Evolutionary conservation across 129 eudicot genomes (phyloP).

Genomic region (Helichrysum umbraculigerum): DNA sequence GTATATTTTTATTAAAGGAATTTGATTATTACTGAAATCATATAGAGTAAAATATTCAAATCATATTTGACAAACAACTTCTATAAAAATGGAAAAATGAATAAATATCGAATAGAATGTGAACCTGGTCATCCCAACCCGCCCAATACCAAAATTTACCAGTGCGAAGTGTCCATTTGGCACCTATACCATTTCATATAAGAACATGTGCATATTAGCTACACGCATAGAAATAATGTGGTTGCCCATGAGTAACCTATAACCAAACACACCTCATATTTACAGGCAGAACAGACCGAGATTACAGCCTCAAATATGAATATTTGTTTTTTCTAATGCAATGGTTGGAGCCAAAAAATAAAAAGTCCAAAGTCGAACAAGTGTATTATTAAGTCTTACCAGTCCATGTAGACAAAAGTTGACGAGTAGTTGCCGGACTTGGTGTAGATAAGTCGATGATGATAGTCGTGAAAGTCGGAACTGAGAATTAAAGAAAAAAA

Average conservation of each 20-base stretch:
- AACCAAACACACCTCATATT: not conserved
- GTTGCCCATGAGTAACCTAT: not conserved
- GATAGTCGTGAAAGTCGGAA: conserved; percentile 97
- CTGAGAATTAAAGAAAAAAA: conserved; percentile 40
- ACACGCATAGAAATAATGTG: not conserved
- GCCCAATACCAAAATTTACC: not conserved
- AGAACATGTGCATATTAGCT: not conserved
- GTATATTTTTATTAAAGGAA: not conserved
- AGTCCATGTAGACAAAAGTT: conserved; percentile 97
- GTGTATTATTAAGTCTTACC: conserved; percentile 51
- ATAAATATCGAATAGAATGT: not conserved
- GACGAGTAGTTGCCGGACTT: conserved; percentile 99
- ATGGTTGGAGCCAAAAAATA: not conserved
- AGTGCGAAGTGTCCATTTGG: not conserved
- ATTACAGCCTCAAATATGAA: not conserved
- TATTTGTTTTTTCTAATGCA: not conserved
- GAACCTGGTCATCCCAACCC: not conserved
- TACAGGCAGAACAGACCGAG: not conserved
- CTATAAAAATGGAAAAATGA: not conserved
- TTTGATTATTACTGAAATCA: not conserved
- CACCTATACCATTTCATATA: not conserved
- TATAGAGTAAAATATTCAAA: not conserved
- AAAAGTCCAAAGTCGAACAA: conserved; percentile 5
- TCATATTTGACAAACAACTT: not conserved
- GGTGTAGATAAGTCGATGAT: conserved; percentile 95